Conservation (phyloP, 2,329 filamentous ascomycete species). For the Fusarium dimerum region DNA sequence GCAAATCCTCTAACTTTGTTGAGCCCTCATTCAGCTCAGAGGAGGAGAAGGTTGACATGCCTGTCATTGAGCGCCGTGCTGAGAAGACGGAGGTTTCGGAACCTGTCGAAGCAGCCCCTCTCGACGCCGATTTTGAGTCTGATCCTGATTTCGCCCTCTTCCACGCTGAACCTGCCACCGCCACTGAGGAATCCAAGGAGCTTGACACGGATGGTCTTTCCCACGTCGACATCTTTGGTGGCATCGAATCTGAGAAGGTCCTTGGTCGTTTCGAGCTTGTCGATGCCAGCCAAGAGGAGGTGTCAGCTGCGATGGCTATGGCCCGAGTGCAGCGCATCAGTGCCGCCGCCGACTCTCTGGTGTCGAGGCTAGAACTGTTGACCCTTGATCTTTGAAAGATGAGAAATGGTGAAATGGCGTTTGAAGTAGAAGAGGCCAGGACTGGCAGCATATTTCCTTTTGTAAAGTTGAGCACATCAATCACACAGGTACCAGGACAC, state of each 20-base stretch:
- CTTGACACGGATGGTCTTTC: conserved; percentile 45
- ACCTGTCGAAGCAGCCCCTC: conserved; percentile 25
- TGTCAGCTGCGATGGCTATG: conserved; percentile 45
- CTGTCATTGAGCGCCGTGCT: conserved; percentile 51
- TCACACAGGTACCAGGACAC: conserved; percentile 12
- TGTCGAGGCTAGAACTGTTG: conserved; percentile 40
- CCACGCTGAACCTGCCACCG: conserved; percentile 42
- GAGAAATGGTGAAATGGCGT: not conserved
- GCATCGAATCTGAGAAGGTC: conserved; percentile 64
- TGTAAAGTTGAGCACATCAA: too few species aligned
- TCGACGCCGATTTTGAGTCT: conserved; percentile 61
- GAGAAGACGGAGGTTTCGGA: conserved; percentile 37
- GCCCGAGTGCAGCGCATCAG: conserved; percentile 53
- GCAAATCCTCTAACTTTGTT: conserved; percentile 64
- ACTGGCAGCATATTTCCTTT: too few species aligned
- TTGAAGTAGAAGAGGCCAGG: not conserved
- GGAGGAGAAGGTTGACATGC: conserved; percentile 59
- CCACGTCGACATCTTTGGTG: conserved; percentile 49
- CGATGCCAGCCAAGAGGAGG: conserved; percentile 54
- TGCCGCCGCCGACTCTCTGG: conserved; percentile 36
- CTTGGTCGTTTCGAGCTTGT: conserved; percentile 65
- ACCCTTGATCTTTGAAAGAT: conserved; percentile 35
- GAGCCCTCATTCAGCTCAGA: conserved; percentile 46
- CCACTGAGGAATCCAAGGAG: conserved; percentile 35
- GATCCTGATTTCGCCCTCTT: conserved; percentile 64